Percentiles rank a stretch among this genome's conserved stretches.
These are phyloP conservation scores for Phyllostachys edulis DNA, from an alignment of 176 grass and related monocot genomes.

Conservation along the genomic window DNA sequence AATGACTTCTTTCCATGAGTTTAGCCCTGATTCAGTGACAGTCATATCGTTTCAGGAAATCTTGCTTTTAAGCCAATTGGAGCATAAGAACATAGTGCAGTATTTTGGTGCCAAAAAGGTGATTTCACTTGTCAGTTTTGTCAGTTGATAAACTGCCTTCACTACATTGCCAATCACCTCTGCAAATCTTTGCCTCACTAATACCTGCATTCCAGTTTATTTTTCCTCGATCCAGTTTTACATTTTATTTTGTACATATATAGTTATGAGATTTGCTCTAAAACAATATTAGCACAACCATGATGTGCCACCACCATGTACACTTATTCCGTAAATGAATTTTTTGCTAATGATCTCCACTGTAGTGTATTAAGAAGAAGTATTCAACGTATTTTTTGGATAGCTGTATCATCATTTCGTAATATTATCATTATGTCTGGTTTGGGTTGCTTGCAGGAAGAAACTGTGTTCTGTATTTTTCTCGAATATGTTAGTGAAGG, in stretches of 20 bases:
- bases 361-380: background rate
- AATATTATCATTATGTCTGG: background rate
- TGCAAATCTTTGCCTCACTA: background rate
- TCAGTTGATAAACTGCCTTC: background rate
- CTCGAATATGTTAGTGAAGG: slow-evolving; percentile 58
- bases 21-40: too few species aligned
- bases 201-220: too few species aligned
- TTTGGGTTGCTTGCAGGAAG: slow-evolving; percentile 37
- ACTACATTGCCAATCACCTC: background rate
- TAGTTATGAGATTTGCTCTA: background rate
- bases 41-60: slow-evolving; percentile 16
- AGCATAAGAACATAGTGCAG: slow-evolving; percentile 32
- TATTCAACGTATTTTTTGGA: background rate
- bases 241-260: background rate
- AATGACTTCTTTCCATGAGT: too few species aligned
- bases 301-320: background rate
- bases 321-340: too few species aligned
- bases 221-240: background rate
- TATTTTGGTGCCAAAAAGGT: slow-evolving; percentile 61
- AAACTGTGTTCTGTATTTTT: slow-evolving; percentile 53
- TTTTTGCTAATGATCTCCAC: background rate
- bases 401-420: background rate
- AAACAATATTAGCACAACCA: background rate
- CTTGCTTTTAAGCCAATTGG: slow-evolving; percentile 47
- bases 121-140: background rate